Conservation (phyloP, 2,329 filamentous ascomycete species). For the Elsinoe batatas region DNA sequence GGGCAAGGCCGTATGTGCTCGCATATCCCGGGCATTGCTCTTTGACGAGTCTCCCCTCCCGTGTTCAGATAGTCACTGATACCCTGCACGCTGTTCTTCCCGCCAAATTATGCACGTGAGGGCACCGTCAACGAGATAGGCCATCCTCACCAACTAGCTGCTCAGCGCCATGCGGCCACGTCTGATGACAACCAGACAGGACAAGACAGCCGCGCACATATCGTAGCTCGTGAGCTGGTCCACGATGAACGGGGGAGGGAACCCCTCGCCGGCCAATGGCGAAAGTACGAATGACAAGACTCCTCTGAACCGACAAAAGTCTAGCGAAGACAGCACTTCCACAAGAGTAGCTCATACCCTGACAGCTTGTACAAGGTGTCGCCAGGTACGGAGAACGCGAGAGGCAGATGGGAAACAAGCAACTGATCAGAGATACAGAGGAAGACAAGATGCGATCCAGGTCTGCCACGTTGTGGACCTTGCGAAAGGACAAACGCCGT, state of each 20-base stretch:
- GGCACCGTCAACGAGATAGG: no score
- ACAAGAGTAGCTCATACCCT: slow-evolving; percentile 65
- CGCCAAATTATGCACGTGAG: no score
- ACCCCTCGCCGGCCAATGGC: slow-evolving; percentile 7
- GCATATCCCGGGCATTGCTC: neutral
- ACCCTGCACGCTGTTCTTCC: no score
- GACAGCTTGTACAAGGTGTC: slow-evolving; percentile 70
- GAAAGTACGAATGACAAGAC: neutral
- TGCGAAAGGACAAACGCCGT: slow-evolving; percentile 85
- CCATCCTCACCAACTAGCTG: neutral
- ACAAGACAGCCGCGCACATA: neutral
- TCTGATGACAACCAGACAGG: neutral
- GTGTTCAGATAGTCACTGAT: no score
- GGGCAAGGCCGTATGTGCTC: neutral
- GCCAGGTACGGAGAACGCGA: slow-evolving; percentile 49
- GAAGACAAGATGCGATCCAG: slow-evolving; percentile 92
- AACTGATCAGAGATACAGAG: slow-evolving; percentile 46
- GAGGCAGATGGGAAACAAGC: neutral
- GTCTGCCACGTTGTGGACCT: slow-evolving; percentile 79
- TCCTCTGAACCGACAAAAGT: slow-evolving; percentile 8
- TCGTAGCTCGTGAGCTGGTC: neutral
- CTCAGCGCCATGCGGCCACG: neutral
- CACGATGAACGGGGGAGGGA: slow-evolving; percentile 1
- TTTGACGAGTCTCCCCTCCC: no score
- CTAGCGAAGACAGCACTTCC: slow-evolving; percentile 32